Evolutionary conservation across 2,329 filamentous ascomycete species (phyloP).

Genomic region (Karstenula rhodostoma): DNA sequence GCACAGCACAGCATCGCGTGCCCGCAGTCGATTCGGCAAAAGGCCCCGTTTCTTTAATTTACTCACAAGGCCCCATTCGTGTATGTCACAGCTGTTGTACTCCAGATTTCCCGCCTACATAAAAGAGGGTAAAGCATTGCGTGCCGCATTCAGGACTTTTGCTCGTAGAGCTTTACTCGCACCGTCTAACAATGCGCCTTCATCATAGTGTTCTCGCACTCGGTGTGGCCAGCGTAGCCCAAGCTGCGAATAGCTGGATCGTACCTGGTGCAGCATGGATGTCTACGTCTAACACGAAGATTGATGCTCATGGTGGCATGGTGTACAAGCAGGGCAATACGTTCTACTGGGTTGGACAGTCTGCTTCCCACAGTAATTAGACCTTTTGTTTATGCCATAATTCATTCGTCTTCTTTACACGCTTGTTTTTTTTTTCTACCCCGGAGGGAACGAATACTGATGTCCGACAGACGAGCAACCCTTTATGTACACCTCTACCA

Average conservation of each 20-base stretch:
- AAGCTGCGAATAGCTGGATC: slow-evolving; percentile 46
- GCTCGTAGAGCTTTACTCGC: neutral
- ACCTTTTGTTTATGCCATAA: neutral
- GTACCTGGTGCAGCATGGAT: slow-evolving; percentile 52
- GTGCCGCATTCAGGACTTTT: neutral
- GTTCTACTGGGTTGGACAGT: slow-evolving; percentile 54
- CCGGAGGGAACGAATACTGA: slow-evolving; percentile 1
- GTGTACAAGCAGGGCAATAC: slow-evolving; percentile 48
- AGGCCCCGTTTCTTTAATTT: neutral
- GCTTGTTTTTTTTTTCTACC: neutral
- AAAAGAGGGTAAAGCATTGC: neutral
- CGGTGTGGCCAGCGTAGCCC: neutral
- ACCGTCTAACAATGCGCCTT: neutral
- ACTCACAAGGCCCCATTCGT: neutral
- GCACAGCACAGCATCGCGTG: neutral
- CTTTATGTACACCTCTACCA: slow-evolving; percentile 52
- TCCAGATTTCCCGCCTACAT: neutral
- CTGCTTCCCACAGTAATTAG: slow-evolving; percentile 41
- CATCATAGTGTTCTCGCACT: neutral
- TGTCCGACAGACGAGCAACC: slow-evolving; percentile 43
- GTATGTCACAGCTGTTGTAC: neutral
- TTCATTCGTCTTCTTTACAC: neutral
- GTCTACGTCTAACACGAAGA: slow-evolving; percentile 50
- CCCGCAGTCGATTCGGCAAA: neutral
- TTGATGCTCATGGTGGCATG: slow-evolving; percentile 53